Evolutionary conservation across 1,139 yeast genomes (phyloP), one percentile per base, ranked within the genome.

Genomic region (Saccharomyces hybrid): DNA sequence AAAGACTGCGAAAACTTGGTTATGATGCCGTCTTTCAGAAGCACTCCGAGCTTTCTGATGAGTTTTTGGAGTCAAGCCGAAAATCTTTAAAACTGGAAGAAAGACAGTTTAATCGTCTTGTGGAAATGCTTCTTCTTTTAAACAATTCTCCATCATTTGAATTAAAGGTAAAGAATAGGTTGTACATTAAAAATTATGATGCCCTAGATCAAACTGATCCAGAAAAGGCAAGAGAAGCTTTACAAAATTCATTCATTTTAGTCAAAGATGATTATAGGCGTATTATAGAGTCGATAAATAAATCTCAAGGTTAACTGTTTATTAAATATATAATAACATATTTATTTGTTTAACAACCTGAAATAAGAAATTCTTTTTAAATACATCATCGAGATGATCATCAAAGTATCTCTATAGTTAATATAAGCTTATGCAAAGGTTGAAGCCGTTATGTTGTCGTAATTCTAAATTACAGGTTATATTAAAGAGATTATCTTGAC

Each of bases 121-220:
- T 86, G 14, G 98, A 93, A 66, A 85, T 91, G 88, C 76, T 81
- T 1, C 71, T 86, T 44, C 72, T 87, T 25, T 76, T 80, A 60
- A 71, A 69, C 53, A 61, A 68, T 47, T 65, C 68, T 23, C 52
- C 59, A 11, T 61, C 59, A 34, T 59, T 66, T 41, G 74, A 95
- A 53, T 66, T 84, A 49, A 78, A 79, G 58, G 84, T 91, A 57
- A 91, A 90, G 69, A 78, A 76, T 60, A 76, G 96, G 58, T 71
- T 93, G 32, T 91, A 77, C 65, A 78, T 81, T 54, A 86, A 89
- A 66, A 93, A 93, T 70, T 80, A 76, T 62, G 97, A 90, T 57
- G 93, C 89, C 0, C 74, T 93, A 57, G 73, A 72, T 38, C 85
- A 83, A 7, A 73, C 89, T 69, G 91, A 85, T 53, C 44, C 34